A percentile compares a stretch with the other conserved stretches of the same genome.
These are phyloP conservation scores for Clarireedia monteithiana DNA, from an alignment of 2,329 filamentous ascomycete genomes.

Conservation along the genomic window DNA sequence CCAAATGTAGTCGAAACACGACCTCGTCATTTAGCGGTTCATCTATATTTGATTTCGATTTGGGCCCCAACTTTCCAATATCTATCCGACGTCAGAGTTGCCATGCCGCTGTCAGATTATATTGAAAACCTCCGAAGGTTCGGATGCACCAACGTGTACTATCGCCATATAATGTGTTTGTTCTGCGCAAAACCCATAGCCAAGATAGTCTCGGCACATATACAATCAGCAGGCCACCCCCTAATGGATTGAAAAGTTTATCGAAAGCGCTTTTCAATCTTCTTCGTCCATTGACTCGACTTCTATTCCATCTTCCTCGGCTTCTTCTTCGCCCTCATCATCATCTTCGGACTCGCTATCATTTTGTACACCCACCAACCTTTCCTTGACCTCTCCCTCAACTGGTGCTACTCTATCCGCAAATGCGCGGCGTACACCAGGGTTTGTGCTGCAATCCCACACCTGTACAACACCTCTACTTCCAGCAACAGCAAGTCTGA, in stretches of 20 bases:
- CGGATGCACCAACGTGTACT: background rate
- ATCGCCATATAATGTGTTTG: too few species aligned
- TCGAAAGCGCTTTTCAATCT: constrained; percentile 22
- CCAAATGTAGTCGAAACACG: too few species aligned
- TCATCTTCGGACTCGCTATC: constrained; percentile 49
- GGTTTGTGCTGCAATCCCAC: constrained; percentile 77
- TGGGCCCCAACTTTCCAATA: constrained; percentile 1
- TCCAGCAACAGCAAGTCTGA: constrained; percentile 85
- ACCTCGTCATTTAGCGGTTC: too few species aligned
- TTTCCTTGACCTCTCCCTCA: constrained; percentile 62
- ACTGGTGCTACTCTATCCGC: constrained; percentile 58
- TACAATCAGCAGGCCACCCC: background rate
- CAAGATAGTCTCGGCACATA: background rate
- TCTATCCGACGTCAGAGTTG: constrained; percentile 6
- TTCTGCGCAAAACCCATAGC: too few species aligned
- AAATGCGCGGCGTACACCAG: constrained; percentile 76
- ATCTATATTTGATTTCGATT: too few species aligned
- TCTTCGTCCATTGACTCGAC: constrained; percentile 52
- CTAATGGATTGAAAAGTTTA: background rate
- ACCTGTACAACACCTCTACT: constrained; percentile 90
- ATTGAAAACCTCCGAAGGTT: background rate
- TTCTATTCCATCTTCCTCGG: constrained; percentile 41
- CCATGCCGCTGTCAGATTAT: background rate
- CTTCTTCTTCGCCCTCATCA: constrained; percentile 51
- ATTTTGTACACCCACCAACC: constrained; percentile 65